phyloP scores from a whole-genome alignment of 2,329 filamentous ascomycete species.

The Trichophyton benhamiae region DNA sequence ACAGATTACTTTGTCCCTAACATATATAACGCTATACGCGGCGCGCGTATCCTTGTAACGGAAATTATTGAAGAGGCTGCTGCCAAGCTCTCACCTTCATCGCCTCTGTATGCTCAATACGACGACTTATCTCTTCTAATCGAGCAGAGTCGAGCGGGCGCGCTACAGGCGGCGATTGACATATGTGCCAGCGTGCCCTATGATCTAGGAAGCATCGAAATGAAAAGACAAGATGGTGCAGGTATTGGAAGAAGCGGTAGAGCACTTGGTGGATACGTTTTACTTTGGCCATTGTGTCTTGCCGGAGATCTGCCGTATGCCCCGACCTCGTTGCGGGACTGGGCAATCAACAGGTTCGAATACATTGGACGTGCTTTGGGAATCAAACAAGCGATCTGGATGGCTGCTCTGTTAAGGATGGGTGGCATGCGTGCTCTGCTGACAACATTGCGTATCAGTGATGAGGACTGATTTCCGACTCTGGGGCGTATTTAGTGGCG shows the following conservation, averaged over 20 bases:
- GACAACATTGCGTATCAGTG: neutral
- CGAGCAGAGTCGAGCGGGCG: slow-evolving; percentile 19
- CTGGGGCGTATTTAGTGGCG: too few relatives aligned
- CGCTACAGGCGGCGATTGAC: slow-evolving; percentile 22
- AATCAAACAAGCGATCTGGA: slow-evolving; percentile 27
- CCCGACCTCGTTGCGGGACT: slow-evolving; percentile 20
- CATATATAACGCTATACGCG: slow-evolving; percentile 50
- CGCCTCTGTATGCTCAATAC: neutral
- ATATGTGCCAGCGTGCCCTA: slow-evolving; percentile 30
- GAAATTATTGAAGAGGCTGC: slow-evolving; percentile 35
- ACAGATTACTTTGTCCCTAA: slow-evolving; percentile 42
- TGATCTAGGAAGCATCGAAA: slow-evolving; percentile 19
- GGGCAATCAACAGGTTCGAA: slow-evolving; percentile 23
- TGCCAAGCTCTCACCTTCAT: slow-evolving; percentile 14
- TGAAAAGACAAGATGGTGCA: slow-evolving; percentile 11
- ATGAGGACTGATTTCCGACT: neutral
- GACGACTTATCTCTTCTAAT: slow-evolving; percentile 21
- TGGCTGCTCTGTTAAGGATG: slow-evolving; percentile 22
- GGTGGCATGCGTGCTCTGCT: neutral
- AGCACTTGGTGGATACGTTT: slow-evolving; percentile 23
- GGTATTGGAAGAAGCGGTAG: slow-evolving; percentile 15
- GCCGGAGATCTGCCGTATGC: slow-evolving; percentile 24
- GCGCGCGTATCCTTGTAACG: slow-evolving; percentile 43
- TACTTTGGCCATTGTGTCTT: slow-evolving; percentile 29
- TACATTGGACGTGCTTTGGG: slow-evolving; percentile 27